phyloP scores from a whole-genome alignment of 805 yeast species.

The Starmerella scarabaei region DNA sequence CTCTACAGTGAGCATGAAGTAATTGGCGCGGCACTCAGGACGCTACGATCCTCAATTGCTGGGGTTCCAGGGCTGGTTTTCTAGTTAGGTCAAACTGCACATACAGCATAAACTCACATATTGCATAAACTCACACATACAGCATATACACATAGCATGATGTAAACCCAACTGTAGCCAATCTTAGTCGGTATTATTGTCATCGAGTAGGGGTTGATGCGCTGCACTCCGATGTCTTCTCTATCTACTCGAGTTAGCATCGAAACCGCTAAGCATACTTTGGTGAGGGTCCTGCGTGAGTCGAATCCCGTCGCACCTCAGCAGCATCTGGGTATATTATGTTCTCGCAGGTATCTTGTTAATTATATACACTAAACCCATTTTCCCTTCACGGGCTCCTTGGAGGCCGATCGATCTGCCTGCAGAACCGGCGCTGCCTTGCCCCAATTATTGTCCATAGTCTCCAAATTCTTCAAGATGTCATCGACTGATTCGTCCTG shows the following conservation, averaged over 20 bases:
- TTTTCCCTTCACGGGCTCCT: neutral
- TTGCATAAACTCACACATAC: no score
- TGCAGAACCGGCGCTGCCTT: conserved; percentile 6
- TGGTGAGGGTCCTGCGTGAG: no score
- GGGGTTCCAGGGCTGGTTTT: conserved; percentile 44
- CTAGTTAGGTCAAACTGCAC: neutral
- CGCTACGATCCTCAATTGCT: conserved; percentile 56
- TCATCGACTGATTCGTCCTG: conserved; percentile 18
- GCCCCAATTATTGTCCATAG: conserved; percentile 22
- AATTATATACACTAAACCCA: neutral
- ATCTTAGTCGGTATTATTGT: no score
- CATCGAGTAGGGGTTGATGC: no score
- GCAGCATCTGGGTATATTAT: no score
- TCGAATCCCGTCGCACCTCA: no score
- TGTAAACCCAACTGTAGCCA: neutral
- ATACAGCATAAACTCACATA: no score
- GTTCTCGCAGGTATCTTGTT: neutral
- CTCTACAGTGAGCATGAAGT: conserved; percentile 64
- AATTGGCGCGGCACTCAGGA: conserved; percentile 57
- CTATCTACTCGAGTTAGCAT: no score
- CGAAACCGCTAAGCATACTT: no score
- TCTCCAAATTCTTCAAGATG: conserved; percentile 22
- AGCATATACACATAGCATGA: neutral
- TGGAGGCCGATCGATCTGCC: neutral
- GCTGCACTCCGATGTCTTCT: no score